Evolutionary conservation across 805 yeast species (phyloP), one percentile per base, ranked within the genome.

Genomic region (Candida silvatica): DNA sequence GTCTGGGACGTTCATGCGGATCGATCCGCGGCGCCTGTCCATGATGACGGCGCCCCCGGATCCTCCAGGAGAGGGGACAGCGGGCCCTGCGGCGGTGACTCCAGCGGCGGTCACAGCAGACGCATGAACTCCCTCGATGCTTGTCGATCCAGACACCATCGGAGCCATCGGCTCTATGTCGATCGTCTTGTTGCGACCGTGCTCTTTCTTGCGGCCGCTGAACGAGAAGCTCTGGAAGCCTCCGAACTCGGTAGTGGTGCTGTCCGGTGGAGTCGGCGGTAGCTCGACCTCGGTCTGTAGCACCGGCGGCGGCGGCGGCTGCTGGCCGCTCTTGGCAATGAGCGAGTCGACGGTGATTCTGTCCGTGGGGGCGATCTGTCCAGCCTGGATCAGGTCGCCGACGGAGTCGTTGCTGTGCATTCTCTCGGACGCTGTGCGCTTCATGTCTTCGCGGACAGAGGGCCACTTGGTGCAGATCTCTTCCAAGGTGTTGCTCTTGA

Each of bases 401-500:
- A 14, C 34, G 9, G 57, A 52, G 31, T 51, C 54, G 37, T 57
- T 52, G 20, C 40, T 41, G 29, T 45, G 47, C 27, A 54, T 56
- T 40, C 87, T 64, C 45, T 65, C 69, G 22, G 63, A 61, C 5
- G 88, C 85, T 0, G 84, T 77, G 27, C 56, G 61, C 42, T 66
- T 64, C 67, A 81, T 77, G 32, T 76, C 79, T 30, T 71, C 72
- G 31, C 68, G 64, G 11, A 81, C 64, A 19, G 61, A 54, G 1
- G 87, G 85, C 48, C 74, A 79, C 40, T 73, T 61, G 5, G 59
- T 52, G 47, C 82, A 73, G 19, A 81, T 52, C n/a, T 56, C 58
- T 42, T 71, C 68, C 37, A 80, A 53, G 16, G 68, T 67, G 20
- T 67, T 66, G n/a, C 74, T 71, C 27, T 74, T 68, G 9, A 80